Evolutionary conservation across 345 rosid genomes (phyloP), one percentile per base, ranked within the genome.

Genomic region (Rhodomyrtus tomentosa): DNA sequence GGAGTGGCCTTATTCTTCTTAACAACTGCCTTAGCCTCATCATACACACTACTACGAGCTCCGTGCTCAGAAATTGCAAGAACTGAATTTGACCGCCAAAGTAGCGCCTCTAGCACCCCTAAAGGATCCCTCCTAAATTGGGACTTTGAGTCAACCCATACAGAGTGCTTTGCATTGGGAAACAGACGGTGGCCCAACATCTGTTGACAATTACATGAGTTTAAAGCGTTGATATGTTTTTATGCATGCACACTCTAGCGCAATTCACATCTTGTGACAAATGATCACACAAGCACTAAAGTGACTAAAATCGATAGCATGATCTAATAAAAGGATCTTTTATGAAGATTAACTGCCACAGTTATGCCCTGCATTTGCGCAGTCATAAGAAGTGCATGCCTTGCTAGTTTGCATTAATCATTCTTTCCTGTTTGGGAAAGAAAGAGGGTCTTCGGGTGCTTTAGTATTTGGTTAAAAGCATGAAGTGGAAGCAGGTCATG

Each of bases 141-240:
- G 84, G 98, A 95, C 89, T 96, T 96, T 10, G 99, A 96, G 86
- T 96, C 99, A 52, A 96, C 99, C 99, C 99, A 96, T 76, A 95
- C 90, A 29, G 98, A 95, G 87, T 93, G 95, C 91, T 91, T 93
- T 12, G 96, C 91, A 11, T 86, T 83, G 52, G 98, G 94, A 91
- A 96, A 95, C 82, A 96, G 98, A 12, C 98, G 98, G 89, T 96
- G 99, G 0, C 92, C 91, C 93, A 96, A 87, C 99, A 96, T 96
- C 99, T 96, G 90, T 87, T 16, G 82, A 83, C 52, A 88, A 83
- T 62, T 55, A 85, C 58, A 62, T 55, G 72, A 53, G 84, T 85
- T 55, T 45, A 14, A 32, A 50, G 52, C 68, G 22, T 72, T 36
- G 27, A 21, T 1, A 5, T 15, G 38, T 38, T 22, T 12, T 5